Evolutionary conservation across 1,284 basidiomycete species (phyloP), one percentile per base, ranked within the genome.

Genomic region (Exobasidium rhododendri): DNA sequence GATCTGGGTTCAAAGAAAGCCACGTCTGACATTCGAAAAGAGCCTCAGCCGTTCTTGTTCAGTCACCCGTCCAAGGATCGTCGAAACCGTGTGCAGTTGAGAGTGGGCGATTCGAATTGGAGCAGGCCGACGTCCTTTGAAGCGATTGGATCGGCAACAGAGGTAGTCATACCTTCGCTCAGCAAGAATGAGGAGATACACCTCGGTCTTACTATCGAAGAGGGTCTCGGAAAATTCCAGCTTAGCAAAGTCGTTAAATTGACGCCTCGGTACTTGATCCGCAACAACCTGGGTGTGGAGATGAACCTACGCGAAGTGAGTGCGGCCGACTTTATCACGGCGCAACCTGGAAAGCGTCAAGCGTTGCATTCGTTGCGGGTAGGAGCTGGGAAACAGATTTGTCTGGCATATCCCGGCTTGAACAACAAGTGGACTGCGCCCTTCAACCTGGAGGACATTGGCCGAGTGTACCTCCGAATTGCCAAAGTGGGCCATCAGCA

Each of bases 211-310:
- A 94, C 92, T 3, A 97, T 96, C 85, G 85, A 87, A 22, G 94
- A 97, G 79, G 94, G 94, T 3, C 82, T 89, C 28, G 96, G 96
- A 46, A 78, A 84, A 84, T 98, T 97, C 82, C 97, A 97, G 80
- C 83, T 98, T 52, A 89, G 89, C 29, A 97, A 97, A 82, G 90
- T 97, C 66, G 88, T 98, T 74, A 96, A 91, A 0, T 83, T 98
- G 44, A 85, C 89, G 4, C 96, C 96, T 13, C 86, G 94, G 29
- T 98, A 94, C 83, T 82, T 97, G 65, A 82, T 98, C 74, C 89
- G 89, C 80, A 99, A 97, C 82, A 85, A 86, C 67, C 85, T 92
- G 35, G 74, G 82, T 3, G 85, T 87, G 59, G 73, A 87, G 0
- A 83, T 99, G 47, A 86, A 86, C 52, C 87, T 94, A 81, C 87